Percentiles rank a stretch among this genome's conserved stretches.
phyloP scores from a whole-genome alignment of 2,329 filamentous ascomycete species.

The Ophiostoma quercus region DNA sequence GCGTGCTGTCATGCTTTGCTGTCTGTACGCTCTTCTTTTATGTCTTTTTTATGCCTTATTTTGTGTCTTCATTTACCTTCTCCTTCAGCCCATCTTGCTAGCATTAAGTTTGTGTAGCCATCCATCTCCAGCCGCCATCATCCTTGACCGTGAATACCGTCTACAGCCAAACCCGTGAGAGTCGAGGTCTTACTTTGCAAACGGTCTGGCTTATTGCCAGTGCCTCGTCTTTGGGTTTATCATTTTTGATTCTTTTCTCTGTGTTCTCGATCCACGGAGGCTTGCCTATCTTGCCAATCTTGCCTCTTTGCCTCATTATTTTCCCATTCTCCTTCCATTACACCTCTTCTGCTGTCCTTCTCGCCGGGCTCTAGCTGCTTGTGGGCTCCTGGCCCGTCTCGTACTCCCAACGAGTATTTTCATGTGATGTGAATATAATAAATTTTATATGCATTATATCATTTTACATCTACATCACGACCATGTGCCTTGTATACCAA shows the following conservation, averaged over 20 bases:
- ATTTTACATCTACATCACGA: background rate
- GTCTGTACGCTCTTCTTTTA: background rate
- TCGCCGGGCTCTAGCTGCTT: background rate
- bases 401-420: background rate
- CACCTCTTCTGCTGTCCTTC: background rate
- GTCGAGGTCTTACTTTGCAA: background rate
- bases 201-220: background rate
- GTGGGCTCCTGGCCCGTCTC: background rate
- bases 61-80: too few species aligned
- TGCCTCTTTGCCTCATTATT: background rate
- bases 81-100: constrained; percentile 5
- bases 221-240: background rate
- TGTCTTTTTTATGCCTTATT: too few species aligned
- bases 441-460: background rate
- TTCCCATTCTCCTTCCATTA: background rate
- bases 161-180: background rate
- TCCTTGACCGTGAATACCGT: background rate
- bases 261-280: background rate
- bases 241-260: background rate
- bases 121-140: background rate
- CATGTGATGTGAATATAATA: background rate
- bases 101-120: constrained; percentile 7
- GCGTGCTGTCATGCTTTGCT: background rate
- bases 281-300: constrained; percentile 2
- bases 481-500: constrained; percentile 9